These are phyloP conservation scores for Pharus latifolius DNA, from an alignment of 176 grass and related monocot genomes.

Conservation along the genomic window DNA sequence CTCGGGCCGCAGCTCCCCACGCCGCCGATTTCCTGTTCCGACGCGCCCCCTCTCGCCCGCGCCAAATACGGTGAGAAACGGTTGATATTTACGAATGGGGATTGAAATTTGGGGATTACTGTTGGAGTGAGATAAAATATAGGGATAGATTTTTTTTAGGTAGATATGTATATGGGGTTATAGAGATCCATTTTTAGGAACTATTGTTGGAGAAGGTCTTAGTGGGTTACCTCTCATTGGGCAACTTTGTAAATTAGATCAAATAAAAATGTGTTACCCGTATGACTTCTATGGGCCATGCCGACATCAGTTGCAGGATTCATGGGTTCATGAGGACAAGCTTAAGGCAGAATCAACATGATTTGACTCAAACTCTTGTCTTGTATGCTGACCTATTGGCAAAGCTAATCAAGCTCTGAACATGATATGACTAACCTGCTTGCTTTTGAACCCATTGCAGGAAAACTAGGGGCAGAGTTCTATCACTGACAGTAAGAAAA, in stretches of 20 bases:
- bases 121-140: too few species aligned
- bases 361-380: slow-evolving; percentile 15
- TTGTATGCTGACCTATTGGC: background rate
- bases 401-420: slow-evolving; percentile 13
- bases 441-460: background rate
- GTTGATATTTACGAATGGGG: too few species aligned
- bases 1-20: too few species aligned
- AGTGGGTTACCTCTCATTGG: background rate
- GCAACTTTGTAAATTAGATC: background rate
- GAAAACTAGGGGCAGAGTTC: background rate
- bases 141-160: too few species aligned
- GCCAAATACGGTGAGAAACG: too few species aligned
- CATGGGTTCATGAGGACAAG: background rate
- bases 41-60: too few species aligned
- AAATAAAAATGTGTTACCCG: background rate
- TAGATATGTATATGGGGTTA: too few species aligned
- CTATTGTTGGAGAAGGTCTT: too few species aligned
- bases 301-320: slow-evolving; percentile 1
- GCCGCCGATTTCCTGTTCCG: too few species aligned
- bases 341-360: slow-evolving; percentile 13
- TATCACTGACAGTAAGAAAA: background rate
- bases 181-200: too few species aligned
- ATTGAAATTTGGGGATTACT: too few species aligned
- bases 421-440: background rate
- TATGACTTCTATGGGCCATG: background rate